Evolutionary conservation across 2,329 filamentous ascomycete species (phyloP).

Genomic region (Arthrinium phaeospermum): DNA sequence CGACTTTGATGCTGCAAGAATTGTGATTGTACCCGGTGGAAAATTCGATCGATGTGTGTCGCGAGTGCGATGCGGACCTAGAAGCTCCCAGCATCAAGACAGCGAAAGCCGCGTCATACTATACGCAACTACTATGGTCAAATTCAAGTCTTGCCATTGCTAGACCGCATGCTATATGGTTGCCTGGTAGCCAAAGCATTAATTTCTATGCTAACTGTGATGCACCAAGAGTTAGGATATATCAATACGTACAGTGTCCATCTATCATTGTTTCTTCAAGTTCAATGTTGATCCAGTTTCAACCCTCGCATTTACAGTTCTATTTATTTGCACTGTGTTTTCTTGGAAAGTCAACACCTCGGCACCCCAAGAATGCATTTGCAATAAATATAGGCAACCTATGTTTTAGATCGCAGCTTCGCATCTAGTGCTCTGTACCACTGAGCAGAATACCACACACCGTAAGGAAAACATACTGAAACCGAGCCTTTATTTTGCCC

Average conservation of each 20-base stretch:
- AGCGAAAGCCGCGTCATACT: slow-evolving; percentile 13
- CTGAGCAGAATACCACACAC: not conserved
- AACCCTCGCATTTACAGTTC: not conserved
- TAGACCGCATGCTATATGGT: not conserved
- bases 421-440: not conserved
- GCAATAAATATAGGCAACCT: not conserved
- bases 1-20: not conserved
- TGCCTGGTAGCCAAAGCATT: not conserved
- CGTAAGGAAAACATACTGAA: not conserved
- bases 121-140: not conserved
- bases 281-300: not conserved
- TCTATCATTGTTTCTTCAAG: not conserved
- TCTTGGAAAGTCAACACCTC: not conserved
- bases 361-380: not conserved
- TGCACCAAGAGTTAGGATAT: not conserved
- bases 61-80: not conserved
- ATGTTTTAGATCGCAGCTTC: not conserved
- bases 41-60: not conserved
- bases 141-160: not conserved
- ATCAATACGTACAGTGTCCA: not conserved
- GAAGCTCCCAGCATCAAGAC: not conserved
- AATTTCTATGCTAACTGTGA: not conserved
- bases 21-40: not conserved
- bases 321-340: not conserved
- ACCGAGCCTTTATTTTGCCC: not conserved